phyloP scores from a whole-genome alignment of 805 yeast genomes.

The Danielia oregonensis region DNA sequence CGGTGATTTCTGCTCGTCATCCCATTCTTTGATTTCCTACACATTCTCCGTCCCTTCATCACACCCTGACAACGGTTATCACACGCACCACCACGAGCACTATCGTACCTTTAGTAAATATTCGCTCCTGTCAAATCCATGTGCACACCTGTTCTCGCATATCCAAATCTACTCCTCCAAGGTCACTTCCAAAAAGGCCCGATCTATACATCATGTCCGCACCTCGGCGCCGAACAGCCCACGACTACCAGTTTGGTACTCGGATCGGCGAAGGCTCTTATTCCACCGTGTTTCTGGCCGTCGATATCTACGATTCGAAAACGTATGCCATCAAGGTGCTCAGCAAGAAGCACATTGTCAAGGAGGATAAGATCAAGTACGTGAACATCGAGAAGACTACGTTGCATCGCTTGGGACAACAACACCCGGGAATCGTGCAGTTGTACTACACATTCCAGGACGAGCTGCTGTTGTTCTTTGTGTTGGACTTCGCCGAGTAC shows the following conservation, averaged over 20 bases:
- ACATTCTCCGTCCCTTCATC: too few relatives aligned
- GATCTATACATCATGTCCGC: too few relatives aligned
- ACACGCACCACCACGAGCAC: too few relatives aligned
- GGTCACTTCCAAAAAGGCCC: too few relatives aligned
- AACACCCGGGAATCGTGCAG: constrained; percentile 91
- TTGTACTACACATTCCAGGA: constrained; percentile 94
- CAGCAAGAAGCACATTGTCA: constrained; percentile 87
- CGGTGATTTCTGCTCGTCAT: too few relatives aligned
- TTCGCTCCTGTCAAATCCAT: too few relatives aligned
- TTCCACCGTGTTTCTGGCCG: constrained; percentile 87
- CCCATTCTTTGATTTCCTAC: too few relatives aligned
- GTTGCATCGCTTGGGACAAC: constrained; percentile 75
- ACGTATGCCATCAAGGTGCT: constrained; percentile 89
- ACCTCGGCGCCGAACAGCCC: constrained; percentile 46
- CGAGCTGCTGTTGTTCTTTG: constrained; percentile 80
- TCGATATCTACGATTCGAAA: constrained; percentile 67
- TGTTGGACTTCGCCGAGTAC: constrained; percentile 88
- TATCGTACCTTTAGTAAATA: too few relatives aligned
- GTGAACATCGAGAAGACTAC: constrained; percentile 94
- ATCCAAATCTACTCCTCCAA: too few relatives aligned
- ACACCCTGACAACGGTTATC: too few relatives aligned
- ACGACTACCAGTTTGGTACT: constrained; percentile 86
- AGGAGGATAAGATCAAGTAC: constrained; percentile 91
- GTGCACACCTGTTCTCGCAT: too few relatives aligned
- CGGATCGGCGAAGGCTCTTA: constrained; percentile 94